phyloP scores from a whole-genome alignment of 202 grass and related monocot species.

The Bolboschoenoplectus hybrid region DNA sequence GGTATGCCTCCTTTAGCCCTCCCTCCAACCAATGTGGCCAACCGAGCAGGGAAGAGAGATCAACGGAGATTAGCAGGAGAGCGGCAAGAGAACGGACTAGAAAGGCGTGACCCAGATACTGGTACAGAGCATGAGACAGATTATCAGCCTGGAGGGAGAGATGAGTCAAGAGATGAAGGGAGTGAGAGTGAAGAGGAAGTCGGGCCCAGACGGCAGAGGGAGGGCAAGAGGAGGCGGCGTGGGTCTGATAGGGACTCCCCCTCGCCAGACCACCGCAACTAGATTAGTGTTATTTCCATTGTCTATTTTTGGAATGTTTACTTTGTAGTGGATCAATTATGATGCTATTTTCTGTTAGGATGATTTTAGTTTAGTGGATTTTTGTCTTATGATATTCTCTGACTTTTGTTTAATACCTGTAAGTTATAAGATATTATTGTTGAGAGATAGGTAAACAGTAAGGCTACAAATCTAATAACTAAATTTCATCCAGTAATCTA shows the following conservation, averaged over 20 bases:
- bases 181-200: conserved; percentile 91
- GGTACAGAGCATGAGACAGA: conserved; percentile 49
- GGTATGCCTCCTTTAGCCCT: conserved; percentile 66
- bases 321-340: conserved; percentile 20
- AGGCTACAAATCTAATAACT: conserved; percentile 27
- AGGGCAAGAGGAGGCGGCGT: conserved; percentile 34
- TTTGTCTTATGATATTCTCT: not conserved
- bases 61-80: conserved; percentile 51
- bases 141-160: conserved; percentile 49
- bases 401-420: conserved; percentile 7
- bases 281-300: not conserved
- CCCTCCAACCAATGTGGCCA: conserved; percentile 44
- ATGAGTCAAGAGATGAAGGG: conserved; percentile 54
- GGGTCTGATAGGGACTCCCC: conserved; percentile 41
- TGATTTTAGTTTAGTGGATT: conserved; percentile 11
- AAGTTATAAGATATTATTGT: conserved; percentile 16
- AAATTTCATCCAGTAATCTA: not conserved
- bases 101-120: conserved; percentile 65
- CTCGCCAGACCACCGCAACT: conserved; percentile 20
- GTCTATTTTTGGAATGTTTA: conserved; percentile 23
- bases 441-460: conserved; percentile 11
- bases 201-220: conserved; percentile 70
- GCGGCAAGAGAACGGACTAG: conserved; percentile 57
- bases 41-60: conserved; percentile 59
- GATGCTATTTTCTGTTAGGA: conserved; percentile 11